Evolutionary conservation across 2,329 filamentous ascomycete species (phyloP), one percentile per base, ranked within the genome.

Genomic region (Ceratocystiopsis brevicomis): DNA sequence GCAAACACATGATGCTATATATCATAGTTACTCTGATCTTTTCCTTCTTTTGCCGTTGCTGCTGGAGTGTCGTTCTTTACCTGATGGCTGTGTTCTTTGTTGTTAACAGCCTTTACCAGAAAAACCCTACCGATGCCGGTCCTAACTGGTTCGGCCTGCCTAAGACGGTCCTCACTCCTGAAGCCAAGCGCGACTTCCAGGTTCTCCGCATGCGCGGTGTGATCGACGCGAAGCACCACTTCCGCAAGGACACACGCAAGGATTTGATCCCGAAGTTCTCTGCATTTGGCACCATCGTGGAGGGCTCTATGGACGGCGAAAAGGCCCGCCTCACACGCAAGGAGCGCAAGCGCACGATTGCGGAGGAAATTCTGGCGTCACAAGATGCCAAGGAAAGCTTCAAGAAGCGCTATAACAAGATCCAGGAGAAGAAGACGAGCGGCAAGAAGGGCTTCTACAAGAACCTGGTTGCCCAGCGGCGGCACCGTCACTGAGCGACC

Each of bases 381-480:
- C 78, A 85, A 58, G 65, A 72, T 42, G 60, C 71, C 47, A 77
- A 66, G 38, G 69, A 70, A 47, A 81, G 82, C 52, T 90, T 95
- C 65, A 85, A 82, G 67, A 72, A 69, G 54, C 95, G 93, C 61
- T 96, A 94, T 60, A 69, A 73, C 45, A 78, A 88, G 45, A 84
- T 96, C 41, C 86, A 95, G 57, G 68, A 68, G 41, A 70, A 71
- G 48, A 96, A 93, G 62, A 74, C 71, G 19, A 93, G 83, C 53
- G 90, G 90, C 42, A 92, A 85, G 65, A 95, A 88, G 62, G 77
- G 73, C 1, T 81, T 83, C 54, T 96, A 95, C 67, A 88, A 88
- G 57, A 79, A 78, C 44, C 60, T 94, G 51, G 74, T 81, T 56
- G 57, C 62, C n/a, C 50, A 51, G 12, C 50, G 57, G 6, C 51